Base-by-base conservation (phyloP, 2,329 filamentous ascomycete genomes). In the Fusarium neocosmosporiellum region DNA sequence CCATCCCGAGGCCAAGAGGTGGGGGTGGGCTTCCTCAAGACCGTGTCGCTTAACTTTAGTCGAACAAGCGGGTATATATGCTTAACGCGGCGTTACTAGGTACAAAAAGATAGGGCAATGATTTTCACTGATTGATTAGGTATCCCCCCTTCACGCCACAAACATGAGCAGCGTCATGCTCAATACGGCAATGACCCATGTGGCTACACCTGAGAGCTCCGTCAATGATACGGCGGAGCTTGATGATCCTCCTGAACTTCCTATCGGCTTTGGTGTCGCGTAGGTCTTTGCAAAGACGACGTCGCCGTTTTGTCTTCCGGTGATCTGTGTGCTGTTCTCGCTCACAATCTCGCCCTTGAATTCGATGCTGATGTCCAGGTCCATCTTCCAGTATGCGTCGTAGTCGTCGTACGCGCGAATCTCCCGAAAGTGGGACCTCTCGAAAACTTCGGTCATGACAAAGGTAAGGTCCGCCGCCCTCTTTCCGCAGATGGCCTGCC, bases 301-400 rank as follows among this genome's bases (percentile, higher is more conserved):
- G 22, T 65, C 54, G 18, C 62, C 62, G 39, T 58, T 7, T n/a
- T 65, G 31, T 13, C 54, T 48, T 14, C 64, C 59, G 3, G 48
- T 55, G 20, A 63, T 58, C 7, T 16, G 50, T 3, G 70, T 72
- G 29, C 70, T 72, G 22, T 72, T 72, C 59, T 70, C 70, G 5
- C 59, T 55, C 18, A 70, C 70, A 16, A 72, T 60, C 1, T 57
- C 58, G 6, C 70, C 70, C 43, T 72, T 33, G 37, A 72, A 72
- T 18, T 62, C 63, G 0, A 63, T 53, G 34, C 37, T 46, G 2
- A 57, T 46, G 7, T 37, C 37, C 20, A 63, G 10, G 5, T 27
- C 37, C 60, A 63, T 22, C 16, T 14, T 16, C 60, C 46, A 63
- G 13, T 22, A 11, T 7, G 20, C 27, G 16, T 34, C 27, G 36